Percentiles rank a stretch among this genome's conserved stretches.
These are phyloP conservation scores for Fistulinella staudtii DNA, from an alignment of 1,284 basidiomycete species.

Conservation along the genomic window DNA sequence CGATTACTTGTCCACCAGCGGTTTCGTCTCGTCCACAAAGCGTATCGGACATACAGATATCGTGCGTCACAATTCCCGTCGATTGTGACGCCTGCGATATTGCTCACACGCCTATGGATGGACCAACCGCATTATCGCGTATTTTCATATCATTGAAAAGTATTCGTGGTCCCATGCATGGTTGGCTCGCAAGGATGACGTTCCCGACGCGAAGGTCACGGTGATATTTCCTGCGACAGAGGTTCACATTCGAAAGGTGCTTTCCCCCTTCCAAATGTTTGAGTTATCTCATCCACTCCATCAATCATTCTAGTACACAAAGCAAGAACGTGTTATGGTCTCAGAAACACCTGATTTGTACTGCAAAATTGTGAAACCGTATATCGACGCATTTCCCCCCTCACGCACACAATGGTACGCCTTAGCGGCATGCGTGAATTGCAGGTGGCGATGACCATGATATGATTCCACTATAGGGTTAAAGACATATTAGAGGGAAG, in stretches of 20 bases:
- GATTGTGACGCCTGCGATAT: neutral
- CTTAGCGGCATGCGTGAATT: neutral
- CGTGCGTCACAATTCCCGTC: conserved; percentile 26
- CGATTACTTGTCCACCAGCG: conserved; percentile 12
- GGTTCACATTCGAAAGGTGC: conserved; percentile 72
- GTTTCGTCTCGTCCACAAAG: conserved; percentile 32
- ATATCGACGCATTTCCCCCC: conserved; percentile 70
- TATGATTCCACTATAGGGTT: no score
- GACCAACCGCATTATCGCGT: no score
- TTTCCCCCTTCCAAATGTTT: neutral
- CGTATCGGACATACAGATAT: conserved; percentile 47
- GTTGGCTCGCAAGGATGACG: conserved; percentile 22
- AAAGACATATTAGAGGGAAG: conserved; percentile 79
- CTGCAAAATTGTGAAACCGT: conserved; percentile 66
- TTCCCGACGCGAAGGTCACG: conserved; percentile 58
- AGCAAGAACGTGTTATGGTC: conserved; percentile 70
- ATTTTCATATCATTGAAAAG: no score
- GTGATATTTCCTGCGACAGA: conserved; percentile 82
- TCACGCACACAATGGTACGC: conserved; percentile 77
- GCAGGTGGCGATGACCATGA: neutral
- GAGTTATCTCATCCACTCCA: neutral
- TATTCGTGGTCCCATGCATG: conserved; percentile 47
- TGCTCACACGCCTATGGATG: no score
- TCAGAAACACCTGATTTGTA: conserved; percentile 80
- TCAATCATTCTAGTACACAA: conserved; percentile 60